phyloP scores from a whole-genome alignment of 805 yeast genomes.

The Spathaspora passalidarum region DNA sequence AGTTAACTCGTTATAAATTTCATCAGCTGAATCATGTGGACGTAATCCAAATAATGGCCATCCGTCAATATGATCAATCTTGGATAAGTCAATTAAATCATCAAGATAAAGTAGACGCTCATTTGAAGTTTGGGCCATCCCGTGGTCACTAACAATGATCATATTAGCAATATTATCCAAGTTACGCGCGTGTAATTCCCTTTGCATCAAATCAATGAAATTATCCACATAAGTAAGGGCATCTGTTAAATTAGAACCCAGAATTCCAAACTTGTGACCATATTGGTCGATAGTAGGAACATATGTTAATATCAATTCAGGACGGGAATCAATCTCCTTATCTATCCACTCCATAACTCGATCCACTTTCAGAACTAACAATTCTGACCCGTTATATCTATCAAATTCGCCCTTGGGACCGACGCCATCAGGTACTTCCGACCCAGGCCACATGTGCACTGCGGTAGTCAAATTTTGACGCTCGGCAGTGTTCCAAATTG shows the following conservation, averaged over 20 bases:
- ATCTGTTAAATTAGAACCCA: slow-evolving; percentile 52
- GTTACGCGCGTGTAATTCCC: slow-evolving; percentile 52
- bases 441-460: slow-evolving; percentile 97
- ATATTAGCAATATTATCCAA: slow-evolving; percentile 67
- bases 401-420: slow-evolving; percentile 57
- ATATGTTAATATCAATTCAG: slow-evolving; percentile 73
- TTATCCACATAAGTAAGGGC: slow-evolving; percentile 65
- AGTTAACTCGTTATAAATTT: slow-evolving; percentile 44
- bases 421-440: slow-evolving; percentile 61
- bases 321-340: slow-evolving; percentile 46
- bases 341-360: slow-evolving; percentile 70
- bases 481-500: slow-evolving; percentile 78
- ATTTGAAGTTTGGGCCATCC: slow-evolving; percentile 85
- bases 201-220: slow-evolving; percentile 49
- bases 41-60: slow-evolving; percentile 85
- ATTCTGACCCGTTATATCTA: slow-evolving; percentile 61
- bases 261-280: slow-evolving; percentile 72
- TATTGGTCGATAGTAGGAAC: slow-evolving; percentile 80
- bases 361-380: slow-evolving; percentile 53
- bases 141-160: slow-evolving; percentile 84
- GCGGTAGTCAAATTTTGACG: slow-evolving; percentile 61
- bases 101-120: slow-evolving; percentile 69
- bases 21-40: slow-evolving; percentile 46
- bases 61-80: slow-evolving; percentile 67
- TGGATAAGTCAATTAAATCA: slow-evolving; percentile 55